Conservation (phyloP, 2,329 filamentous ascomycete genomes). For the Sphaerulina populicola region DNA sequence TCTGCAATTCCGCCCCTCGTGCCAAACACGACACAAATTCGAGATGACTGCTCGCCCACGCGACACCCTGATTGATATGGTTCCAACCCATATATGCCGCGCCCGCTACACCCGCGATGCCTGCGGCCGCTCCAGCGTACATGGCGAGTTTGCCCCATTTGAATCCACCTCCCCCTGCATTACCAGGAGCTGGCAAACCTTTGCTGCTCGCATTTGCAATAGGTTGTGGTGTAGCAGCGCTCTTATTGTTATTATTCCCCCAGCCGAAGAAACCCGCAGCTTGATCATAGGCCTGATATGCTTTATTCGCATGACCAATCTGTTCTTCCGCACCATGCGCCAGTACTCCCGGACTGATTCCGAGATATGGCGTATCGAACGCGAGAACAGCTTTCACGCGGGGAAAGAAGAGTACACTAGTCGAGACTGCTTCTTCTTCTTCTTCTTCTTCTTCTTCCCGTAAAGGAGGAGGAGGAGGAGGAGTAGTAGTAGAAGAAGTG, state of each 20-base stretch:
- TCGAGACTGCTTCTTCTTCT: not conserved
- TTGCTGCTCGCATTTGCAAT: conserved; percentile 25
- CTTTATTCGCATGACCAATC: conserved; percentile 64
- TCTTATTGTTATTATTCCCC: conserved; percentile 11
- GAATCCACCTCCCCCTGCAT: conserved; percentile 24
- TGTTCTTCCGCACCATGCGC: conserved; percentile 80
- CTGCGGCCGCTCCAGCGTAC: conserved; percentile 72
- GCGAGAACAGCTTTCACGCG: conserved; percentile 68
- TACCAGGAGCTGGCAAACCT: conserved; percentile 25
- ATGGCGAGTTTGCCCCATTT: conserved; percentile 59
- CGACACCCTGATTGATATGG: conserved; percentile 64
- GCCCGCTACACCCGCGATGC: conserved; percentile 71
- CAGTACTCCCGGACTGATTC: conserved; percentile 73
- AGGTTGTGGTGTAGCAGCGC: conserved; percentile 15
- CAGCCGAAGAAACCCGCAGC: conserved; percentile 52
- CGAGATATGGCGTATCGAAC: conserved; percentile 67
- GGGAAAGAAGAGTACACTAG: conserved; percentile 67
- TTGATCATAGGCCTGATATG: conserved; percentile 59
- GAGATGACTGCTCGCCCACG: conserved; percentile 81
- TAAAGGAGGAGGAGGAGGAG: conserved; percentile 16
- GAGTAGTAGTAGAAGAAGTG: conserved; percentile 19
- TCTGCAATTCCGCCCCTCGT: conserved; percentile 70
- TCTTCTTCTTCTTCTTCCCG: too few relatives aligned
- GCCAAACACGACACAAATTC: conserved; percentile 88
- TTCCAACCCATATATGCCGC: conserved; percentile 82